These are phyloP conservation scores for Neurospora sp. DNA, from an alignment of 495 filamentous ascomycete genomes.

Conservation along the genomic window DNA sequence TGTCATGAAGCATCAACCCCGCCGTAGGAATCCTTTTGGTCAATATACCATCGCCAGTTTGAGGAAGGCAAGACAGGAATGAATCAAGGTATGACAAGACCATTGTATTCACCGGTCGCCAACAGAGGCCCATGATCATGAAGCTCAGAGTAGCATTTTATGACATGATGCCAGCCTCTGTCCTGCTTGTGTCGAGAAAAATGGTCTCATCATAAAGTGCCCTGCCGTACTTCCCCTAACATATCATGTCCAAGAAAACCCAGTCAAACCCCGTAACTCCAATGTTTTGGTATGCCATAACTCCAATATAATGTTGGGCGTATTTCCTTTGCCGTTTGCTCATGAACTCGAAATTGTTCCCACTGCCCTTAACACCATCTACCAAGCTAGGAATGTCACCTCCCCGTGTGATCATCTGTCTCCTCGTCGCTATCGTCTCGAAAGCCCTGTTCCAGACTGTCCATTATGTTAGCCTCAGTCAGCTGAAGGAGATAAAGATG, in stretches of 20 bases:
- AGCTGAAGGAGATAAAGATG: neutral
- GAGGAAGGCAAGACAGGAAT: neutral
- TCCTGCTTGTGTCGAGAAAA: neutral
- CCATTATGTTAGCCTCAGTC: slow-evolving; percentile 8
- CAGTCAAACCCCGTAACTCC: neutral
- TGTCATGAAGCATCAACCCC: no score
- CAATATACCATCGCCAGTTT: neutral
- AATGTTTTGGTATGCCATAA: neutral
- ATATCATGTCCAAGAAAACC: neutral
- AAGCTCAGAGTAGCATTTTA: neutral
- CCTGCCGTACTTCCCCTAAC: neutral
- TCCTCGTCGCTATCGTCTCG: slow-evolving; percentile 28
- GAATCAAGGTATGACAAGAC: neutral
- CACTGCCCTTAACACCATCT: neutral
- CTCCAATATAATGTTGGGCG: neutral
- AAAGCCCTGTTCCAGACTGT: slow-evolving; percentile 30
- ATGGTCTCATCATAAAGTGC: neutral
- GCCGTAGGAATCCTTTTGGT: neutral
- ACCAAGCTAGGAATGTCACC: slow-evolving; percentile 4
- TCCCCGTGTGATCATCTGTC: neutral
- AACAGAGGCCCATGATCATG: neutral
- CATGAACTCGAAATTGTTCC: neutral
- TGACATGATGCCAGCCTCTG: neutral
- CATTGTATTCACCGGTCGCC: neutral
- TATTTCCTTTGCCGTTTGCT: neutral